Evolutionary conservation across 768 basidiomycete species (phyloP), one percentile per base, ranked within the genome.

Genomic region (Lentinula sp.): DNA sequence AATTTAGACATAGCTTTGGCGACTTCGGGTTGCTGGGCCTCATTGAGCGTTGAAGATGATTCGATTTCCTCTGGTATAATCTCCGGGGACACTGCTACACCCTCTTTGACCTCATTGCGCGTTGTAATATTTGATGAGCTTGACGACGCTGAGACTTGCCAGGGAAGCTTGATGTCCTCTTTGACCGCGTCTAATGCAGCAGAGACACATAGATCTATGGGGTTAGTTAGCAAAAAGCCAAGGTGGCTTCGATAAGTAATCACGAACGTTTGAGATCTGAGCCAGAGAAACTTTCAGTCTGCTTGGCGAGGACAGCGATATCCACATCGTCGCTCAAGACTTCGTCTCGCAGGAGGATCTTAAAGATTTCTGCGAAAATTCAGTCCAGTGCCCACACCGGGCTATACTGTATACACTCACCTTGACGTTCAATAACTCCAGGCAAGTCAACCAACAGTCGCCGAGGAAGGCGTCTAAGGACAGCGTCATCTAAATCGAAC

Each of bases 101-200:
- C 60, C 40, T 39, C 32, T 6, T 11, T 37, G 57, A 34, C 46
- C 31, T 62, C 5, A 16, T 21, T 32, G 5, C 18, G 34, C 18
- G 31, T 40, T 43, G 40, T 11, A 18, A 48, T 40, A 61, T 56
- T 9, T 43, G 64, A 61, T 6, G 18, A 16, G n/a, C 60, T 62
- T 23, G 40, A 51, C 48, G 54, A 23, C 60, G 49, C 32, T 40
- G 68, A 48, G 40, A 66, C 57, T 32, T 71, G 70, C 95, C 95
- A 98, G 21, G 95, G 95, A 49, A 96, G 80, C 1, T 82, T 75
- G 34, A 95, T 82, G 4, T 79, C 77, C 65, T 96, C 93, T 71
- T 97, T 98, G 56, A 97, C 87, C 4, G 94, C 87, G 67, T 94
- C 91, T 60, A 97, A 77, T 15, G 95, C 95, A 28, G 95, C 94